These are phyloP conservation scores for Annulohypoxylon stygium DNA, from an alignment of 495 filamentous ascomycete genomes.

Conservation along the genomic window DNA sequence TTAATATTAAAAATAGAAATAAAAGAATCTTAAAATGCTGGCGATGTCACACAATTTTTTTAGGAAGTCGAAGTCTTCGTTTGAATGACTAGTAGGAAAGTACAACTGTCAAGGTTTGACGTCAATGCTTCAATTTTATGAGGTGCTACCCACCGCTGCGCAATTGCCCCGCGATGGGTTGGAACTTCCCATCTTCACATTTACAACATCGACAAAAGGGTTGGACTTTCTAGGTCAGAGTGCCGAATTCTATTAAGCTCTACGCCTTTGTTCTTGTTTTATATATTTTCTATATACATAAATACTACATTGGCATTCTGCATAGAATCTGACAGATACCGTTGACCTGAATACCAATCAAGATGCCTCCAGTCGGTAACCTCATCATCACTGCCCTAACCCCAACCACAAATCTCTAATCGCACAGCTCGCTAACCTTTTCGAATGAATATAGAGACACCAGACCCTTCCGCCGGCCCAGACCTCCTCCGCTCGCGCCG, in stretches of 20 bases:
- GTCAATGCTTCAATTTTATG: constrained; percentile 15
- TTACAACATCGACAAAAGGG: not conserved
- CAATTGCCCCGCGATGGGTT: constrained; percentile 17
- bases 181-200: constrained; percentile 10
- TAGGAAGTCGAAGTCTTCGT: too few species aligned
- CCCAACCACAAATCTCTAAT: not conserved
- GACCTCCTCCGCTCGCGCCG: constrained; percentile 88
- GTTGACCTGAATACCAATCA: constrained; percentile 16
- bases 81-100: constrained; percentile 3
- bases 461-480: constrained; percentile 69
- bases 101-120: constrained; percentile 11
- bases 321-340: not conserved
- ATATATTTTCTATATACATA: too few species aligned
- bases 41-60: constrained; percentile 2
- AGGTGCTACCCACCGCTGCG: not conserved
- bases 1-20: not conserved
- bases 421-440: constrained; percentile 11
- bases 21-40: constrained; percentile 3
- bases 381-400: not conserved
- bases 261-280: not conserved
- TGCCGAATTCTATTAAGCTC: not conserved
- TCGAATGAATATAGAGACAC: constrained; percentile 55
- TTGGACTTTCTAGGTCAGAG: not conserved
- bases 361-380: constrained; percentile 54
- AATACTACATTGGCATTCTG: not conserved